Percentiles rank a stretch among this genome's conserved stretches.
phyloP scores from a whole-genome alignment of 140 eudicot species.

The Bidens hawaiensis region DNA sequence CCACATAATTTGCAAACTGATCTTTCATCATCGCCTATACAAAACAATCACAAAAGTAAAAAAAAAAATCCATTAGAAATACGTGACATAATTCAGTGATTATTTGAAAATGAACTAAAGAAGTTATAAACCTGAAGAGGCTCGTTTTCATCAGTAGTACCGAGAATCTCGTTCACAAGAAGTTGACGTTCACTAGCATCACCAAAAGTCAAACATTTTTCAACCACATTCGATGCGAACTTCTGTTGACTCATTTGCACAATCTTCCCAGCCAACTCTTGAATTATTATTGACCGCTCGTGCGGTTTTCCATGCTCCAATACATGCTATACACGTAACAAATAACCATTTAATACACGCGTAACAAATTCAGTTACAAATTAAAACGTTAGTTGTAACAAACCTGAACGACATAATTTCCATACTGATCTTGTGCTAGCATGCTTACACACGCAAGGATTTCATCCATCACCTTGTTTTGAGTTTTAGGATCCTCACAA shows the following conservation, averaged over 20 bases:
- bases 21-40: conserved; percentile 98
- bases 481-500: conserved; percentile 51
- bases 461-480: conserved; percentile 67
- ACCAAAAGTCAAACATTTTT: conserved; percentile 85
- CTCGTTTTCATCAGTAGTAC: conserved; percentile 91
- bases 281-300: conserved; percentile 69
- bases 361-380: background rate
- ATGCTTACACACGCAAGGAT: conserved; percentile 60
- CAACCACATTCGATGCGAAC: conserved; percentile 93
- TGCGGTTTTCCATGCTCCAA: conserved; percentile 84
- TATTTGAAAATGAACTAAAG: background rate
- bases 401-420: conserved; percentile 78
- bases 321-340: conserved; percentile 66
- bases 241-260: conserved; percentile 98
- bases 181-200: conserved; percentile 66
- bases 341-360: background rate
- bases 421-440: conserved; percentile 72
- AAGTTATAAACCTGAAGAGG: conserved; percentile 99
- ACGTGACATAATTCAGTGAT: background rate
- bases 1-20: conserved; percentile 95
- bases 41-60: background rate
- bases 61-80: background rate
- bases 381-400: background rate
- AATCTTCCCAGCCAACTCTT: conserved; percentile 77
- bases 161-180: conserved; percentile 90